Percentiles rank a stretch among this genome's conserved stretches.
These are phyloP conservation scores for Zymoseptoria tritici DNA, from an alignment of 2,329 filamentous ascomycete species.

Conservation along the genomic window DNA sequence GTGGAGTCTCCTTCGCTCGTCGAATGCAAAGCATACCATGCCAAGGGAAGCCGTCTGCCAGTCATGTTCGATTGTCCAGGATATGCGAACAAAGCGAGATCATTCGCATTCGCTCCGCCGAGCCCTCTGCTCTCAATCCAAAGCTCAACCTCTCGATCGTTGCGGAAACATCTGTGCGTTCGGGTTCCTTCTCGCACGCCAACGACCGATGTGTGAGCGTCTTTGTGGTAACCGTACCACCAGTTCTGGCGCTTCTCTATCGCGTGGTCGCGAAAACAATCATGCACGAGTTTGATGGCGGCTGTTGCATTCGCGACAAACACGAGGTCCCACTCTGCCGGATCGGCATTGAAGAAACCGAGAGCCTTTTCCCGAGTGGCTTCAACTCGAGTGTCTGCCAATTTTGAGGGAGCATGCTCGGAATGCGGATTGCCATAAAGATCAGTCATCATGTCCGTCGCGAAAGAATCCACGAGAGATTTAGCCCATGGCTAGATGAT, in stretches of 20 bases:
- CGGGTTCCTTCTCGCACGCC: constrained; percentile 65
- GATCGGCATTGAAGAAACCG: constrained; percentile 71
- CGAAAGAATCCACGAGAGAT: constrained; percentile 70
- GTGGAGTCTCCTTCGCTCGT: background rate
- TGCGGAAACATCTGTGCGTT: constrained; percentile 58
- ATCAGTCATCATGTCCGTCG: constrained; percentile 64
- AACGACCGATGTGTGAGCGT: constrained; percentile 77
- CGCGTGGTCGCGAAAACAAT: constrained; percentile 56
- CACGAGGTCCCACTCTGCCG: constrained; percentile 72
- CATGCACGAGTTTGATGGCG: constrained; percentile 75
- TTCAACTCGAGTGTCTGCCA: constrained; percentile 66
- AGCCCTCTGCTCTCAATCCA: constrained; percentile 50
- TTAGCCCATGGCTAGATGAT: constrained; percentile 54
- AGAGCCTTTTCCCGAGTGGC: constrained; percentile 66
- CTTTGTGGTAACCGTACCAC: constrained; percentile 68
- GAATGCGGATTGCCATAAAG: constrained; percentile 90
- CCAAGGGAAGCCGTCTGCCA: constrained; percentile 64
- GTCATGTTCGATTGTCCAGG: constrained; percentile 90
- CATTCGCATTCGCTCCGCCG: constrained; percentile 23
- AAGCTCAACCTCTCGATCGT: constrained; percentile 52
- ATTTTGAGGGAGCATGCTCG: constrained; percentile 69
- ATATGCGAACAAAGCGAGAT: constrained; percentile 59
- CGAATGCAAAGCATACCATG: constrained; percentile 49
- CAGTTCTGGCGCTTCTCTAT: constrained; percentile 31
- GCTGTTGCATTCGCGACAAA: constrained; percentile 90